Conservation (phyloP, 257 asterid species). For the Scutellaria galericulata region DNA sequence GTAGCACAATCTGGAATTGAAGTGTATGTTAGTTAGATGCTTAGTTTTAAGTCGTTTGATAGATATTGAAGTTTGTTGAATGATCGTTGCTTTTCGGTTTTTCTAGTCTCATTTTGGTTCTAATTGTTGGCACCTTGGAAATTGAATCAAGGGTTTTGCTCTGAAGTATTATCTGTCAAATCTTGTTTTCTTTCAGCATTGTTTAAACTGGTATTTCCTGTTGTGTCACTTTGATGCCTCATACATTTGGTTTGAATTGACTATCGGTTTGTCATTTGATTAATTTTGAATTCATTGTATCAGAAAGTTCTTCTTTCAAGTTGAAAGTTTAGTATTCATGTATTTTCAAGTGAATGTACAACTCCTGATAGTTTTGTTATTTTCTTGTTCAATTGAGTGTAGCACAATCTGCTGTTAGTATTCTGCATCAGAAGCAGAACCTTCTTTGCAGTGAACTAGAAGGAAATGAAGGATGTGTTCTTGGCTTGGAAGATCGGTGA, state of each 20-base stretch:
- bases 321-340: not conserved
- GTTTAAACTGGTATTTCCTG: not conserved
- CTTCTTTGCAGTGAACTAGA: conserved; percentile 42
- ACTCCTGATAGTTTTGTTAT: conserved; percentile 23
- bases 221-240: not conserved
- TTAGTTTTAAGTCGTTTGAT: conserved; percentile 7
- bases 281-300: not conserved
- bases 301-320: conserved; percentile 4
- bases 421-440: conserved; percentile 40
- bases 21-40: conserved; percentile 8
- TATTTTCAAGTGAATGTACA: not conserved
- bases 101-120: not conserved
- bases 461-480: conserved; percentile 89
- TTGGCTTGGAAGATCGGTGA: conserved; percentile 59
- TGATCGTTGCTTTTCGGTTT: not conserved
- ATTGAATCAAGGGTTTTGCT: conserved; percentile 21
- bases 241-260: not conserved
- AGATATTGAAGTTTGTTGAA: conserved; percentile 8
- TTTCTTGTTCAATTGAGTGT: conserved; percentile 10
- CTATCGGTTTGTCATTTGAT: not conserved
- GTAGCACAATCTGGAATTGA: conserved; percentile 18
- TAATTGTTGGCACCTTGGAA: conserved; percentile 1
- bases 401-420: conserved; percentile 22
- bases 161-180: not conserved
- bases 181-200: not conserved